These are phyloP conservation scores for Dryas alaskensis DNA, from an alignment of 306 rosid genomes.

Conservation along the genomic window DNA sequence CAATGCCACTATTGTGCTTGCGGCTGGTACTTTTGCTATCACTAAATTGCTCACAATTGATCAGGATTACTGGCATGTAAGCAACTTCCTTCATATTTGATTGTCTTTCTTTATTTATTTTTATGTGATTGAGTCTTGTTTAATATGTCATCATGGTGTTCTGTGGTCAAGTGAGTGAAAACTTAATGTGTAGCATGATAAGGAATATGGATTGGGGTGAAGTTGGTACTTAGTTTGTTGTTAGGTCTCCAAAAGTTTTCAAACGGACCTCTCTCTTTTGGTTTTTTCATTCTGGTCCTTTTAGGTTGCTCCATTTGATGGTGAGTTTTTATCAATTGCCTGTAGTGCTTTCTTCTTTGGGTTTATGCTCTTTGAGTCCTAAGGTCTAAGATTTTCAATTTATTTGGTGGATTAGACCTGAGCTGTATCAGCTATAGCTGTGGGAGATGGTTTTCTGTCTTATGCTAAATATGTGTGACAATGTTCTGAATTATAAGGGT, in stretches of 20 bases:
- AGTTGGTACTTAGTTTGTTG: neutral
- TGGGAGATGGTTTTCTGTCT: neutral
- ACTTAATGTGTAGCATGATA: neutral
- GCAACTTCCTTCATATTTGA: slow-evolving; percentile 19
- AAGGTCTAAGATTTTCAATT: neutral
- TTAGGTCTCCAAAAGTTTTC: no score
- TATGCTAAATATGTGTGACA: neutral
- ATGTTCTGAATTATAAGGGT: neutral
- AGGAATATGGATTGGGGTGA: neutral
- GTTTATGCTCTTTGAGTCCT: neutral
- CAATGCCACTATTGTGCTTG: slow-evolving; percentile 75
- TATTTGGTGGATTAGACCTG: neutral
- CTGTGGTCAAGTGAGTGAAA: no score
- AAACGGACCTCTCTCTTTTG: neutral
- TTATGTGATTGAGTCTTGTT: neutral
- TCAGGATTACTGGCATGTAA: slow-evolving; percentile 93
- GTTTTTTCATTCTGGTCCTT: neutral
- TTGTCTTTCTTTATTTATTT: neutral
- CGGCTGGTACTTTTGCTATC: slow-evolving; percentile 75
- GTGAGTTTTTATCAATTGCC: neutral
- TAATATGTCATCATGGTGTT: no score
- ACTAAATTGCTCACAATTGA: slow-evolving; percentile 88
- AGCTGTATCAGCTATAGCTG: neutral
- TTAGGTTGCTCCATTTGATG: neutral
- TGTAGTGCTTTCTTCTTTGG: neutral